Percentiles rank a stretch among this genome's conserved stretches.
phyloP scores from a whole-genome alignment of 1,284 basidiomycete genomes.

The Cryptococcus deneoformans region DNA sequence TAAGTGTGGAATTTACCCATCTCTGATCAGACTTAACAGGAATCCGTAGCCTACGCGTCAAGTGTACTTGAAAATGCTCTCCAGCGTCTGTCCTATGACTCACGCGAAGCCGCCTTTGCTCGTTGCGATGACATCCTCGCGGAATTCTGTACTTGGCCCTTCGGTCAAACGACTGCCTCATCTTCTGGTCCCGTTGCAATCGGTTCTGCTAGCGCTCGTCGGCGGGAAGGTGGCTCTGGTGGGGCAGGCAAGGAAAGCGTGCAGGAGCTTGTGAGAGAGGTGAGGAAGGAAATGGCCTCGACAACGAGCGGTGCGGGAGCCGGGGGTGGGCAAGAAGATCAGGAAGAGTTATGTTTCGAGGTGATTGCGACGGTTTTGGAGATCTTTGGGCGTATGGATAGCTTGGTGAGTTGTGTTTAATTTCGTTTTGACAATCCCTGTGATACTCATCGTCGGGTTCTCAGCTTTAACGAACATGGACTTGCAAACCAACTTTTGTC shows the following conservation, averaged over 20 bases:
- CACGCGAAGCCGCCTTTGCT: slow-evolving; percentile 83
- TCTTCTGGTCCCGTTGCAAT: slow-evolving; percentile 38
- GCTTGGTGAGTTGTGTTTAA: slow-evolving; percentile 54
- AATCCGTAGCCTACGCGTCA: slow-evolving; percentile 65
- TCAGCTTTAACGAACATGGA: not conserved
- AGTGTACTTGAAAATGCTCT: slow-evolving; percentile 94
- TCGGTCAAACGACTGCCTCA: slow-evolving; percentile 55
- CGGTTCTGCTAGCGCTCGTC: slow-evolving; percentile 38
- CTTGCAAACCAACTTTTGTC: not conserved
- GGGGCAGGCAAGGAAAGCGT: slow-evolving; percentile 60
- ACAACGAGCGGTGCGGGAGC: slow-evolving; percentile 50
- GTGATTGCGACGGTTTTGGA: slow-evolving; percentile 85
- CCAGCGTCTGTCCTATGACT: slow-evolving; percentile 79
- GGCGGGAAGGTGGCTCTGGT: slow-evolving; percentile 43
- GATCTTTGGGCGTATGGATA: slow-evolving; percentile 84
- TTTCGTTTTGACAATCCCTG: not conserved
- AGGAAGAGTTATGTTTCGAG: slow-evolving; percentile 80
- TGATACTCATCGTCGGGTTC: not conserved
- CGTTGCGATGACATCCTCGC: slow-evolving; percentile 87
- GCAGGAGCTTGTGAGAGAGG: slow-evolving; percentile 73
- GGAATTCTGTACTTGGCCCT: slow-evolving; percentile 88
- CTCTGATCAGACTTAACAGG: not conserved
- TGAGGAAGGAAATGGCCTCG: slow-evolving; percentile 62
- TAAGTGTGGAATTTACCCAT: slow-evolving; percentile 12
- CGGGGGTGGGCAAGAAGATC: slow-evolving; percentile 63